Base-by-base conservation (phyloP, 257 asterid genomes). In the Schizonepeta tenuifolia region DNA sequence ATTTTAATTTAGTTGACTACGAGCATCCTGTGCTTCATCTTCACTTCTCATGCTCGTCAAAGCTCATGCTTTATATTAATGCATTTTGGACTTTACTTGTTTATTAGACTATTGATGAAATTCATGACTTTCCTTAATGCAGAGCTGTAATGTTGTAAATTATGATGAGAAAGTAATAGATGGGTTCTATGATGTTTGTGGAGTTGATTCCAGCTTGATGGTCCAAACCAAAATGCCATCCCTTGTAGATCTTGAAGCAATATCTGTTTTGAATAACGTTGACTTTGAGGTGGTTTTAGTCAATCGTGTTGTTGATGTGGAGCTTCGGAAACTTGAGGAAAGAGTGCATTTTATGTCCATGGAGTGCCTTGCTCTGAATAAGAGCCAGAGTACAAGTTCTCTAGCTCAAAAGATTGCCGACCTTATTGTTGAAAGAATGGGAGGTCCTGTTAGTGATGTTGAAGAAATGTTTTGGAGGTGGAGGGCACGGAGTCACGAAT, bases 131-230 rank as follows among this genome's bases (percentile, higher is more conserved):
- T 44, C 65, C 38, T 78, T 71, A 64, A 68, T 88, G 95, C 98
- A 95, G 99, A 92, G 86, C 77, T 87, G 80, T 77, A 86, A 87
- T 76, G 99, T 87, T 70, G 84, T 95, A 81, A 92, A 89, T 87
- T 95, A 90, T 75, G 96, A 92, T 35, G 98, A 95, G 86, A 92
- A 84, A 82, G 93, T 95, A 72, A 78, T 86, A 61, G 99, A 95
- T 72, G 99, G 98, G 65, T 95, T 95, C 83, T 95, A 95, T 83
- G 99, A 95, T 83, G 91, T 90, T 65, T 82, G 86, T 84, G 96
- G 98, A 79, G 75, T 84, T 62, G 87, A 81, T 82, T 82, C 98
- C 15, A 90, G 77, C 78, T 79, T 77, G 74, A 76, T 71, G 79
- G 78, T 76, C 58, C 96, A 83, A 78, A 83, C 89, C 53, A 87